These are phyloP conservation scores for Linnemannia zychae DNA, from an alignment of 192 early-diverging fungal species.

Conservation along the genomic window DNA sequence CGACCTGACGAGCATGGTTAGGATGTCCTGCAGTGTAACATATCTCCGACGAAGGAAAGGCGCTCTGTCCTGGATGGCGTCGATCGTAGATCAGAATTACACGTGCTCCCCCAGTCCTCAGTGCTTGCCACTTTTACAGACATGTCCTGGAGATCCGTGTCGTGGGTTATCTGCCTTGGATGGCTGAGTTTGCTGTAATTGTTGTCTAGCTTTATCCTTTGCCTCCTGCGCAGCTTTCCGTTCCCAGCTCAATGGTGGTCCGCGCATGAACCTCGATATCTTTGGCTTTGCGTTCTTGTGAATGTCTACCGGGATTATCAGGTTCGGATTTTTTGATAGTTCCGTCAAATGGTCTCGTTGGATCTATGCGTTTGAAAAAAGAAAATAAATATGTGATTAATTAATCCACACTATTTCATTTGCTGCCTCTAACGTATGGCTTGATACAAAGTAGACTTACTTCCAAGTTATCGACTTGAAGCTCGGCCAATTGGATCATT, in stretches of 20 bases:
- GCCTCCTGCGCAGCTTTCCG: conserved; percentile 41
- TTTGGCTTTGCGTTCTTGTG: conserved; percentile 50
- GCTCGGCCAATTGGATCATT: conserved; percentile 53
- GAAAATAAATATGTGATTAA: not conserved
- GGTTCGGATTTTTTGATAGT: conserved; percentile 49
- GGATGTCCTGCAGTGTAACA: too few relatives aligned
- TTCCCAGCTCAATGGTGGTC: conserved; percentile 55
- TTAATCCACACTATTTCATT: not conserved
- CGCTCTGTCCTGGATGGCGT: not conserved
- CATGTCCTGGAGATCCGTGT: conserved; percentile 38
- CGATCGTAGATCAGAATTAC: not conserved
- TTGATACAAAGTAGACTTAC: not conserved
- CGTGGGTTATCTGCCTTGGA: conserved; percentile 8
- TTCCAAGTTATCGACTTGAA: conserved; percentile 50
- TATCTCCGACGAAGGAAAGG: not conserved
- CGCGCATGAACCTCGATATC: conserved; percentile 50
- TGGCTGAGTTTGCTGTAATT: not conserved
- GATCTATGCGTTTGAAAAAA: conserved; percentile 17
- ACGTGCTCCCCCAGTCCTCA: conserved; percentile 10
- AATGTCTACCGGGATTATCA: conserved; percentile 55
- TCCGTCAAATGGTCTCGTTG: conserved; percentile 50
- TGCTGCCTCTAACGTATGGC: not conserved
- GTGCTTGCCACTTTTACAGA: conserved; percentile 40
- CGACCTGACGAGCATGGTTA: too few relatives aligned
- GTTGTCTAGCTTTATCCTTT: conserved; percentile 34